Evolutionary conservation across 2,329 filamentous ascomycete species (phyloP), one percentile per base, ranked within the genome.

Genomic region (Cucurbitaria berberidis): DNA sequence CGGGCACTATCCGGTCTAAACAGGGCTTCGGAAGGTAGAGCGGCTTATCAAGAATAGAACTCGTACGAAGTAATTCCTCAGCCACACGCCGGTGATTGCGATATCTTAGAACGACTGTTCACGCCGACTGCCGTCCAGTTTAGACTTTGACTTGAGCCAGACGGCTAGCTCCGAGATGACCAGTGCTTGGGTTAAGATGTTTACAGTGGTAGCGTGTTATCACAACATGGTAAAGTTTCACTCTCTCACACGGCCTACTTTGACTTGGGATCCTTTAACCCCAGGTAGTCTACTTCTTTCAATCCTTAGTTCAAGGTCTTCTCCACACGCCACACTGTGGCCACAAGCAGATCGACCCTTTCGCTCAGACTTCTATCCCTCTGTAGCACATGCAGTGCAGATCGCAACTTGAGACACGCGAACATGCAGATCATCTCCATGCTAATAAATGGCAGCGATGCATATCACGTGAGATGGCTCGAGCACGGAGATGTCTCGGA

Each of bases 1-100:
- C 59, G 55, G 55, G 53, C 62, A 49, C 60, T 60, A 61, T 55
- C 49, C 46, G 59, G 57, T 46, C 51, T 48, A 45, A 44, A 55
- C 55, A 47, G 18, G 44, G 41, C 42, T 50, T 34, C 30, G 18
- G n/a, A 45, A 51, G 34, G 15, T 40, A 27, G 27, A 40, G 47
- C 48, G 51, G 47, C 41, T 56, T 34, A 53, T 29, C 34, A 49
- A 50, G 22, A 41, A 34, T 38, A 34, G 38, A 51, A 39, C 38
- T 63, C 56, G 58, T 59, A 62, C 62, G 55, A 63, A 41, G 45
- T 32, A 43, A 40, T 22, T 24, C 26, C n/a, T n/a, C n/a, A n/a
- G 39, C 39, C 34, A 35, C 22, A 18, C 16, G 11, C 15, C 10
- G 15, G 24, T 42, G 24, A 16, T 18, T 27, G 24, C 40, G 22